Evolutionary conservation across 1,139 yeast species (phyloP).

Genomic region (Nakaseomyces bracarensis): DNA sequence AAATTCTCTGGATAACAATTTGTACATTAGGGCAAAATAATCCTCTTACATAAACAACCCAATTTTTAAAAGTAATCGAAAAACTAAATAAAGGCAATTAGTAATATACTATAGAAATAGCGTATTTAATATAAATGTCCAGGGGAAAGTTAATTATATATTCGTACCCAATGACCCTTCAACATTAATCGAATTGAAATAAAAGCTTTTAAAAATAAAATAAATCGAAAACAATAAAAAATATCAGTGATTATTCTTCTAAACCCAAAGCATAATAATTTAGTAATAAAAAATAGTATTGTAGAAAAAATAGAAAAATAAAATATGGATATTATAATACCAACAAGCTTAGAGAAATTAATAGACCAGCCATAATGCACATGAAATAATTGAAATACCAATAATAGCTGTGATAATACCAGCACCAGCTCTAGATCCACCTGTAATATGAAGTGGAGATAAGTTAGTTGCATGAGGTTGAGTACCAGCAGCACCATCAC

Average conservation of each 20-base stretch:
- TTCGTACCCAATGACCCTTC: background rate
- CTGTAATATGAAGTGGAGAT: constrained; percentile 43
- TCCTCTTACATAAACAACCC: no score
- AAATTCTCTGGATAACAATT: no score
- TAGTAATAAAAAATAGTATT: background rate
- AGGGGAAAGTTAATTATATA: background rate
- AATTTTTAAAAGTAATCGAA: no score
- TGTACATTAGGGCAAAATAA: no score
- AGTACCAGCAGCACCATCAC: constrained; percentile 55
- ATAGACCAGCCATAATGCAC: constrained; percentile 66
- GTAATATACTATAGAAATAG: no score
- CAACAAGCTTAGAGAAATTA: constrained; percentile 18
- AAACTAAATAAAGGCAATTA: no score
- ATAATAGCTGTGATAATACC: constrained; percentile 74
- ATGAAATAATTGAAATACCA: constrained; percentile 54
- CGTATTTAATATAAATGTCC: no score
- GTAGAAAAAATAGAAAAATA: background rate
- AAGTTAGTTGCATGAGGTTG: constrained; percentile 32
- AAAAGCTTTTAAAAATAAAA: background rate
- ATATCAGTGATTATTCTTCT: background rate
- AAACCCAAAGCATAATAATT: constrained; percentile 1
- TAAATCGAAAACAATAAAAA: constrained; percentile 1
- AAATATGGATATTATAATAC: background rate
- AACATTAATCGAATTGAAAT: background rate
- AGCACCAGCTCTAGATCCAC: constrained; percentile 80